Percentiles rank a stretch among this genome's conserved stretches.
Evolutionary conservation across 2,329 filamentous ascomycete species (phyloP).

Genomic region (Cladophialophora yegresii): DNA sequence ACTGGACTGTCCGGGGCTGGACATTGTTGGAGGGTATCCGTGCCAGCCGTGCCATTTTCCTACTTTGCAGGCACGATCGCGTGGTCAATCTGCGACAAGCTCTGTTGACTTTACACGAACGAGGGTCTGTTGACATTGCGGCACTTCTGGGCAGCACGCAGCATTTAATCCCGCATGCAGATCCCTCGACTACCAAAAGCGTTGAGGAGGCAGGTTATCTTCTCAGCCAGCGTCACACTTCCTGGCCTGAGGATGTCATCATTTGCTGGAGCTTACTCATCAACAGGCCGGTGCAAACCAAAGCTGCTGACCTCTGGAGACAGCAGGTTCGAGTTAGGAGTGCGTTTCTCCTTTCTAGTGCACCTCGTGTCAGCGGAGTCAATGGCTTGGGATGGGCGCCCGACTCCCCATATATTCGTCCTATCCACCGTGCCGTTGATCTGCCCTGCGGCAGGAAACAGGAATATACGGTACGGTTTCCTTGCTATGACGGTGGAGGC

Average conservation of each 20-base stretch:
- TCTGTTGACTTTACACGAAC: background rate
- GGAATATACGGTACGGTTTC: conserved; percentile 5
- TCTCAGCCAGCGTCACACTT: conserved; percentile 12
- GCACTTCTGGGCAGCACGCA: conserved; percentile 2
- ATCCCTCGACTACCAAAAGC: conserved; percentile 7
- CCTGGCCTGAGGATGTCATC: conserved; percentile 10
- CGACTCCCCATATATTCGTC: conserved; percentile 1
- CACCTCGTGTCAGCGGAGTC: conserved; percentile 4
- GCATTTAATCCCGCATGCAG: conserved; percentile 10
- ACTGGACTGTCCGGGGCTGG: conserved; percentile 16
- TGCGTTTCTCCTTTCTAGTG: conserved; percentile 3
- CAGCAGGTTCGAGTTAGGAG: background rate
- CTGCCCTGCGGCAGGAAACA: background rate
- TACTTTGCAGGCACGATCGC: conserved; percentile 4
- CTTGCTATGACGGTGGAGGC: conserved; percentile 3
- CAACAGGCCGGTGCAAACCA: background rate
- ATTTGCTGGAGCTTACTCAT: conserved; percentile 8
- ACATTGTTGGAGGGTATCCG: conserved; percentile 5
- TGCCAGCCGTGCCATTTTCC: conserved; percentile 9
- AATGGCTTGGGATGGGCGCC: conserved; percentile 4
- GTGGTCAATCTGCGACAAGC: conserved; percentile 2
- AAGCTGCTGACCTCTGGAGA: conserved; percentile 5
- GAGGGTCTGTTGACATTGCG: conserved; percentile 8
- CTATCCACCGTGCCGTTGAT: background rate
- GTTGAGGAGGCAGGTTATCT: conserved; percentile 11